Evolutionary conservation across 1,139 yeast genomes (phyloP).

Genomic region (Geotrichum phurueaensis): DNA sequence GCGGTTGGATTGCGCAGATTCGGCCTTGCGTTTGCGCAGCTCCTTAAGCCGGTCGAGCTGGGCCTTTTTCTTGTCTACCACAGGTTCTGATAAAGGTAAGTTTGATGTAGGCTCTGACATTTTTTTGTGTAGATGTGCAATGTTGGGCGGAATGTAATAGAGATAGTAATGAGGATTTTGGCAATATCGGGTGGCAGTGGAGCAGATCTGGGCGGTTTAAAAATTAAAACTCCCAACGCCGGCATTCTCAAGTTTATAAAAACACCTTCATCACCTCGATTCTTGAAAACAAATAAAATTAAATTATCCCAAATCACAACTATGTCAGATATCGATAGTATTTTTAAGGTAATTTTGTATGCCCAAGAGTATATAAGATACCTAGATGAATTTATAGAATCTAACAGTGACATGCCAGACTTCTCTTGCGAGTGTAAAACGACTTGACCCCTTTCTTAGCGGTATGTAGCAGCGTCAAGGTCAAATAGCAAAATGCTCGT

Average conservation of each 20-base stretch:
- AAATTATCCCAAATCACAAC: not conserved
- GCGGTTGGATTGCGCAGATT: constrained; percentile 37
- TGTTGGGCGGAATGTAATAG: not conserved
- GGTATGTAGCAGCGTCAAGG: not conserved
- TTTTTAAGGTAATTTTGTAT: constrained; percentile 18
- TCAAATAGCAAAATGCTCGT: not conserved
- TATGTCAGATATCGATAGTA: constrained; percentile 17
- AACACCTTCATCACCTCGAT: not conserved
- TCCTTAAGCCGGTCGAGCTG: constrained; percentile 12
- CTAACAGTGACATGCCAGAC: not conserved
- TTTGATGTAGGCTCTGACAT: not conserved
- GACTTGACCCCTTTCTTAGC: not conserved
- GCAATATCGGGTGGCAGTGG: not conserved
- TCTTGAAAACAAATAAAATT: not conserved
- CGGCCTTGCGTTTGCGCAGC: constrained; percentile 20
- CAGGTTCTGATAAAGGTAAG: not conserved
- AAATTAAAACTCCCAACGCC: not conserved
- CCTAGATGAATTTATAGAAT: not conserved
- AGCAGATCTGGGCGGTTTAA: not conserved
- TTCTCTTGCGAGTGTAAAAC: constrained; percentile 3
- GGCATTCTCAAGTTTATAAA: not conserved
- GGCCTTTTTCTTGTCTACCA: constrained; percentile 6
- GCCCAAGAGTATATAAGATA: not conserved
- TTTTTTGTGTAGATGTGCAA: not conserved
- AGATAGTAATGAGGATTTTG: not conserved